These are phyloP conservation scores for Pleodorina starrii DNA, from an alignment of 139 green algal genomes.

Conservation along the genomic window DNA sequence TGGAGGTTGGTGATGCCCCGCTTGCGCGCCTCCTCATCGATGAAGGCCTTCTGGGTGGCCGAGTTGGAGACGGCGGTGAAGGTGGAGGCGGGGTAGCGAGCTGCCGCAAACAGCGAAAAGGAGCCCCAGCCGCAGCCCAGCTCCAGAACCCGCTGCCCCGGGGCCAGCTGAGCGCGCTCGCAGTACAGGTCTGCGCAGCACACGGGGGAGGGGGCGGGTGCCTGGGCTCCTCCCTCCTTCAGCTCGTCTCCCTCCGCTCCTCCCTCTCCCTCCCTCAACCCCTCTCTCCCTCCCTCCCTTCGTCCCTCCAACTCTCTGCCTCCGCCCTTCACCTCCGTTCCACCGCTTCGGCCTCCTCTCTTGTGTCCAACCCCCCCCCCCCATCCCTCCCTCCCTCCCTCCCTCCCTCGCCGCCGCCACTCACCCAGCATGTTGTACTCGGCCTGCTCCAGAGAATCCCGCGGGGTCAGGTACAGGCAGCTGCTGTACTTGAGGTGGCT, in stretches of 20 bases:
- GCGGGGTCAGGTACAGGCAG: conserved; percentile 83
- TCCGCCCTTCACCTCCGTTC: too few relatives aligned
- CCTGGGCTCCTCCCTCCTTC: not conserved
- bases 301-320: not conserved
- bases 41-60: conserved; percentile 87
- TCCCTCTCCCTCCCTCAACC: not conserved
- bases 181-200: conserved; percentile 81
- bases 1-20: conserved; percentile 87
- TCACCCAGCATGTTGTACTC: conserved; percentile 94
- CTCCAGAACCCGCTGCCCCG: conserved; percentile 93
- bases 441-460: conserved; percentile 83
- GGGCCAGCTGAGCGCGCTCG: conserved; percentile 80
- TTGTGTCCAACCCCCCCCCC: not conserved
- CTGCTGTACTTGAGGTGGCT: conserved; percentile 94
- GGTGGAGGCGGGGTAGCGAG: conserved; percentile 57
- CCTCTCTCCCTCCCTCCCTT: not conserved
- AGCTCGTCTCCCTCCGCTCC: not conserved
- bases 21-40: conserved; percentile 72
- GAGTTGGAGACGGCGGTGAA: conserved; percentile 94
- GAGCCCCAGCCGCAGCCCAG: conserved; percentile 98
- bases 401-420: too few relatives aligned
- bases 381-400: not conserved
- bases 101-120: conserved; percentile 89
- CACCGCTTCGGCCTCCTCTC: too few relatives aligned
- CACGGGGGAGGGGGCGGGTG: not conserved